Conservation (phyloP, 345 rosid species). For the Nasturtium officinale region DNA sequence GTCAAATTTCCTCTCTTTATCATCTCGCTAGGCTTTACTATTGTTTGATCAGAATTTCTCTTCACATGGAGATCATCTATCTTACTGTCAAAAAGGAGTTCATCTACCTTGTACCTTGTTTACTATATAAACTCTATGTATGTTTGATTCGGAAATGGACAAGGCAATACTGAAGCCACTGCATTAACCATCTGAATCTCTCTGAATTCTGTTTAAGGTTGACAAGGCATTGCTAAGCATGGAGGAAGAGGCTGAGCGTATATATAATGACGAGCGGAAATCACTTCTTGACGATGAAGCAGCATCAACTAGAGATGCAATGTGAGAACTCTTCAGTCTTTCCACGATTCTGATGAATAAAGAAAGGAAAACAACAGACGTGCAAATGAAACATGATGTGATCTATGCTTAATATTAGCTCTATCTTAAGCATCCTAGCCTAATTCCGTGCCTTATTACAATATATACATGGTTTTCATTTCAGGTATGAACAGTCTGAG, state of each 20-base stretch:
- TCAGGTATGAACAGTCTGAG: conserved; percentile 95
- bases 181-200: not conserved
- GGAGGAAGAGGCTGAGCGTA: conserved; percentile 93
- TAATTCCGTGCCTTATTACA: not conserved
- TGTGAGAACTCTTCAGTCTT: conserved; percentile 57
- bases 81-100: not conserved
- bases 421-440: not conserved
- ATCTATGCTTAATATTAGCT: not conserved
- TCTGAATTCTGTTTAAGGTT: conserved; percentile 52
- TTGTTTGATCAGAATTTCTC: not conserved
- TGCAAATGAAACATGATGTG: not conserved
- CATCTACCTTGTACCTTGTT: not conserved
- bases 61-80: not conserved
- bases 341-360: conserved; percentile 3
- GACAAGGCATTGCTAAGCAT: conserved; percentile 88
- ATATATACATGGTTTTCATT: conserved; percentile 19
- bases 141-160: not conserved
- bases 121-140: not conserved
- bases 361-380: not conserved
- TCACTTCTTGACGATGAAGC: conserved; percentile 91
- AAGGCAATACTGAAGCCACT: not conserved
- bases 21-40: not conserved
- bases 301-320: conserved; percentile 95
- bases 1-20: not conserved
- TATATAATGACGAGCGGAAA: conserved; percentile 81